Evolutionary conservation across 805 yeast genomes (phyloP).

Genomic region (Candida nonsorbophila): DNA sequence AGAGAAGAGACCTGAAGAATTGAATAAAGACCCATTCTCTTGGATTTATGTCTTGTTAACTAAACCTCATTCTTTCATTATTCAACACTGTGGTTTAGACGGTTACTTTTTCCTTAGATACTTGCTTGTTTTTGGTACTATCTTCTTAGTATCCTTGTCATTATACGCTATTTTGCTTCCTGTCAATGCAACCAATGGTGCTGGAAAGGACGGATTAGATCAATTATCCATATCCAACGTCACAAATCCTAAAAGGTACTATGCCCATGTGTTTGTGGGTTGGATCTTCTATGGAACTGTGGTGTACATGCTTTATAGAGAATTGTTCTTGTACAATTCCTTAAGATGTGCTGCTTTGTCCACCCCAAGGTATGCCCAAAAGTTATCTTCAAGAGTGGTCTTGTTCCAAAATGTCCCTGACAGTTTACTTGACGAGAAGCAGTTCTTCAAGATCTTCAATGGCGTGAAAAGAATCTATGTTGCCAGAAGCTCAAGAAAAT

Average conservation of each 20-base stretch:
- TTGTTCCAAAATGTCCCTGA: slow-evolving; percentile 82
- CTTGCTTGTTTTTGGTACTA: slow-evolving; percentile 48
- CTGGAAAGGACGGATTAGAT: slow-evolving; percentile 63
- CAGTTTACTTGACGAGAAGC: slow-evolving; percentile 63
- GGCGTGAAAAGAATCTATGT: slow-evolving; percentile 84
- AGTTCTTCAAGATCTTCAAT: slow-evolving; percentile 67
- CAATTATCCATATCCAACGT: slow-evolving; percentile 76
- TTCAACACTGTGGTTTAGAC: slow-evolving; percentile 88
- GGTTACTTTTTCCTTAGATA: slow-evolving; percentile 89
- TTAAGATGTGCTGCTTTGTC: slow-evolving; percentile 73
- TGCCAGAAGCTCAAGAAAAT: slow-evolving; percentile 55
- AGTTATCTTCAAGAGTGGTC: slow-evolving; percentile 73
- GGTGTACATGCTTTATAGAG: slow-evolving; percentile 75
- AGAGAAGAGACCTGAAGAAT: slow-evolving; percentile 65
- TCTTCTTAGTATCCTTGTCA: slow-evolving; percentile 42
- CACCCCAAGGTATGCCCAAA: slow-evolving; percentile 73
- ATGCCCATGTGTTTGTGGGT: slow-evolving; percentile 78
- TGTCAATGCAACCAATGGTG: slow-evolving; percentile 62
- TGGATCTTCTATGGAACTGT: slow-evolving; percentile 74
- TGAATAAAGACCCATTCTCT: slow-evolving; percentile 59
- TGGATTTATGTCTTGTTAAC: slow-evolving; percentile 66
- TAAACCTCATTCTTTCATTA: slow-evolving; percentile 68
- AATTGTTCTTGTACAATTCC: slow-evolving; percentile 70
- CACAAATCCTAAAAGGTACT: slow-evolving; percentile 54
- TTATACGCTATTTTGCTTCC: slow-evolving; percentile 75